phyloP scores from a whole-genome alignment of 1,139 yeast species.

The Martiniozyma asiatica region DNA sequence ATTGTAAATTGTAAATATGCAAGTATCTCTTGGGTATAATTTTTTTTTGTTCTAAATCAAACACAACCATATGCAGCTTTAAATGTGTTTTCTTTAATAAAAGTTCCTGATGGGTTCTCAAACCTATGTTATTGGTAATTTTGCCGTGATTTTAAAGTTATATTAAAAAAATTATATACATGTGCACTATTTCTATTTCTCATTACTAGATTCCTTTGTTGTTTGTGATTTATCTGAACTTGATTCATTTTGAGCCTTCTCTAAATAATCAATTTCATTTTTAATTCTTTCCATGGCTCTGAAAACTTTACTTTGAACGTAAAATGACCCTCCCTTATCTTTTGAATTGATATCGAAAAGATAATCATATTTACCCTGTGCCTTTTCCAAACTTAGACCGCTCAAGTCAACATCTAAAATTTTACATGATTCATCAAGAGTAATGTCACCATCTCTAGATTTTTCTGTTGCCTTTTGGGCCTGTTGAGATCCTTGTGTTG shows the following conservation, averaged over 20 bases:
- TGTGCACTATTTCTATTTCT: too few relatives aligned
- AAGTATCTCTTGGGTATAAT: too few relatives aligned
- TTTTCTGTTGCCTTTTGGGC: constrained; percentile 38
- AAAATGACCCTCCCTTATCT: constrained; percentile 90
- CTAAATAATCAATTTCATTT: constrained; percentile 35
- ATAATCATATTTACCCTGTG: constrained; percentile 69
- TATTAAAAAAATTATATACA: too few relatives aligned
- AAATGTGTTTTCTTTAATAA: too few relatives aligned
- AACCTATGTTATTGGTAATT: too few relatives aligned
- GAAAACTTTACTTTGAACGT: constrained; percentile 81
- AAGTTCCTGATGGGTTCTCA: too few relatives aligned
- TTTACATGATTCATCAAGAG: constrained; percentile 83
- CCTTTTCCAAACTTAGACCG: constrained; percentile 44
- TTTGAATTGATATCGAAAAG: constrained; percentile 81
- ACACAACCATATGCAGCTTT: too few relatives aligned
- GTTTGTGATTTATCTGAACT: too few relatives aligned
- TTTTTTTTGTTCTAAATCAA: not conserved
- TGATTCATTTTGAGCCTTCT: constrained; percentile 26
- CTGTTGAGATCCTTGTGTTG: constrained; percentile 48
- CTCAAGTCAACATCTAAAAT: constrained; percentile 65
- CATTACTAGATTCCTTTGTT: too few relatives aligned
- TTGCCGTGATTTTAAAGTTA: too few relatives aligned
- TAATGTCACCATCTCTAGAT: constrained; percentile 56
- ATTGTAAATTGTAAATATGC: too few relatives aligned
- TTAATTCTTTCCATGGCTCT: constrained; percentile 65